Percentiles rank a stretch among this genome's conserved stretches.
phyloP scores from a whole-genome alignment of 495 filamentous ascomycete species.

The Penicillium flavigenum region DNA sequence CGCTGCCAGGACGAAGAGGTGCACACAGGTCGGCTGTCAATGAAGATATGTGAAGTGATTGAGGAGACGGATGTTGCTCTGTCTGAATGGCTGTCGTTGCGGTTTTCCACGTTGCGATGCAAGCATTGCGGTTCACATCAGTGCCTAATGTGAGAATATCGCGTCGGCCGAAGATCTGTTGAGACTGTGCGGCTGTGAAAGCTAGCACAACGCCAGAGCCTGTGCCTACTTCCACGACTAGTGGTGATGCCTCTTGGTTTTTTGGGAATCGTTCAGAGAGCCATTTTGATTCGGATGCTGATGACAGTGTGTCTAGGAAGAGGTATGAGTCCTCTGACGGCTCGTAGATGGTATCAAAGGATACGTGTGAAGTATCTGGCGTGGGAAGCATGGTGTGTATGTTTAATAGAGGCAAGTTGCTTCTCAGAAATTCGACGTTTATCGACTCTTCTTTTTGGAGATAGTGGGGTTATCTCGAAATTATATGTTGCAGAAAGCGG shows the following conservation, averaged over 20 bases:
- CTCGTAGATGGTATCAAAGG: slow-evolving; percentile 83
- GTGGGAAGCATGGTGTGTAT: slow-evolving; percentile 74
- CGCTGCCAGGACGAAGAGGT: slow-evolving; percentile 51
- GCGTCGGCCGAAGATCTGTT: slow-evolving; percentile 66
- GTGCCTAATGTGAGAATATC: slow-evolving; percentile 71
- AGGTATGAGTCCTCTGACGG: slow-evolving; percentile 94
- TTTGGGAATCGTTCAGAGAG: slow-evolving; percentile 56
- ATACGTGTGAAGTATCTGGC: slow-evolving; percentile 85
- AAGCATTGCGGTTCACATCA: slow-evolving; percentile 83
- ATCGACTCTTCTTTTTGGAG: not conserved
- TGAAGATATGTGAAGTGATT: slow-evolving; percentile 54
- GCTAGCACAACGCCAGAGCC: slow-evolving; percentile 90
- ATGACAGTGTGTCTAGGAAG: slow-evolving; percentile 90
- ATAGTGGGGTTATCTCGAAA: slow-evolving; percentile 6
- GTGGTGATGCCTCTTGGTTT: slow-evolving; percentile 37
- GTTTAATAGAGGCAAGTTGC: not conserved
- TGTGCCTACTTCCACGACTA: slow-evolving; percentile 83
- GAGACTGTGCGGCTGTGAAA: slow-evolving; percentile 76
- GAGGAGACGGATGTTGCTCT: slow-evolving; percentile 21
- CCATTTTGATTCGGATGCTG: slow-evolving; percentile 66
- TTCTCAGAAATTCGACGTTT: slow-evolving; percentile 2
- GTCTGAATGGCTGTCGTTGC: slow-evolving; percentile 53
- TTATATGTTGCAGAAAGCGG: not conserved
- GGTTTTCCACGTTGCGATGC: slow-evolving; percentile 63
- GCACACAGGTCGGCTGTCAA: slow-evolving; percentile 64